Evolutionary conservation across 2,329 filamentous ascomycete genomes (phyloP).

Genomic region (Aspergillus chevalieri): DNA sequence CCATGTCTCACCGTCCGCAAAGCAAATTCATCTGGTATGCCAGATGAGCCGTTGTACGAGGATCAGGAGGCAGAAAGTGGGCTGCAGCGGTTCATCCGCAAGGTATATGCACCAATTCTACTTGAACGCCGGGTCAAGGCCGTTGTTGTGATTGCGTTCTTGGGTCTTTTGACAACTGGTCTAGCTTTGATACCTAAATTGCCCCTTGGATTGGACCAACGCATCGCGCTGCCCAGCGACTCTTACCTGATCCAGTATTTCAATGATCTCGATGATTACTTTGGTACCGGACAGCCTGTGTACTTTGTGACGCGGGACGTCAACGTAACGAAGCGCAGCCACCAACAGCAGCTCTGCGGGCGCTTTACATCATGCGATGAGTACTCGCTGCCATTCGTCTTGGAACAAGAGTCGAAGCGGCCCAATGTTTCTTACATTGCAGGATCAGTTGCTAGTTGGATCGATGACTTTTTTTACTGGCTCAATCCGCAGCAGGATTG

Average conservation of each 20-base stretch:
- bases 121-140: slow-evolving; percentile 76
- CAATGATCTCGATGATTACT: slow-evolving; percentile 89
- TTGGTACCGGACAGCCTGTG: slow-evolving; percentile 84
- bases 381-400: slow-evolving; percentile 76
- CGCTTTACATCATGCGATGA: slow-evolving; percentile 83
- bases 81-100: slow-evolving; percentile 83
- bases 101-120: slow-evolving; percentile 75
- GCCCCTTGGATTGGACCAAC: slow-evolving; percentile 83
- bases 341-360: slow-evolving; percentile 84
- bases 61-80: slow-evolving; percentile 70
- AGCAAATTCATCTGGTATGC: slow-evolving; percentile 60
- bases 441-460: slow-evolving; percentile 85
- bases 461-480: slow-evolving; percentile 96
- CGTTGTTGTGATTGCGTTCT: slow-evolving; percentile 69
- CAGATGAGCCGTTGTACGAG: slow-evolving; percentile 62
- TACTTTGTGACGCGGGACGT: slow-evolving; percentile 87
- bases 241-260: slow-evolving; percentile 97
- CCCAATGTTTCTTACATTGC: slow-evolving; percentile 81
- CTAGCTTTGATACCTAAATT: slow-evolving; percentile 79
- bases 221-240: slow-evolving; percentile 85
- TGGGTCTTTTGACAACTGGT: slow-evolving; percentile 79
- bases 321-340: slow-evolving; percentile 66
- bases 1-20: slow-evolving; percentile 79
- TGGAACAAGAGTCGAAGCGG: slow-evolving; percentile 91
- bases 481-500: slow-evolving; percentile 79